A percentile compares a stretch with the other conserved stretches of the same genome.
Evolutionary conservation across 163 green algal species (phyloP).

Genomic region (Prototheca cutis): DNA sequence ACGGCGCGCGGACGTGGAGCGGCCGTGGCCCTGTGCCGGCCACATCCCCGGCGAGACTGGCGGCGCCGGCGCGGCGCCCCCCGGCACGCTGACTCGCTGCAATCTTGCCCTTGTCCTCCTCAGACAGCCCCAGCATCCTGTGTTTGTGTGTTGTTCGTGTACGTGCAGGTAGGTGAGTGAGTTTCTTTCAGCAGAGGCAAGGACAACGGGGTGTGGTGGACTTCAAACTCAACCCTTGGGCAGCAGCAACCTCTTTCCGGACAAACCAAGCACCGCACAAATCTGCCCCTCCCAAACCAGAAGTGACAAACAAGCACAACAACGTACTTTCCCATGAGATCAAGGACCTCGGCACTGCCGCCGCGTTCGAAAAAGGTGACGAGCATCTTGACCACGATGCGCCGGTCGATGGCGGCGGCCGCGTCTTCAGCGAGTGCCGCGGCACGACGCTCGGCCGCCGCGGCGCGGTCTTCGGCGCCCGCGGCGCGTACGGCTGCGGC

Average conservation of each 20-base stretch:
- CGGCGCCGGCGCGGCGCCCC: slow-evolving; percentile 5
- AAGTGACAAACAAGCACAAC: too few species aligned
- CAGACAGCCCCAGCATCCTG: slow-evolving; percentile 16
- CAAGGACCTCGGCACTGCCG: slow-evolving; percentile 41
- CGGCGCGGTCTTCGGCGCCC: neutral
- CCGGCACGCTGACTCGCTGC: slow-evolving; percentile 2
- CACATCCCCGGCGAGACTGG: slow-evolving; percentile 9
- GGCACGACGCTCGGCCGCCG: neutral
- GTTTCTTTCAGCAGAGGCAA: too few species aligned
- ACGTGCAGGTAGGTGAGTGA: too few species aligned
- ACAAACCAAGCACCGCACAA: too few species aligned
- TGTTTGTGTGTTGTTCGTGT: neutral
- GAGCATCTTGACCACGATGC: slow-evolving; percentile 74
- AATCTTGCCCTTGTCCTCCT: slow-evolving; percentile 11
- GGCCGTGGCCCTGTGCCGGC: neutral
- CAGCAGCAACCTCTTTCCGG: too few species aligned
- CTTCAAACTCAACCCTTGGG: too few species aligned
- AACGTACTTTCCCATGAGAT: slow-evolving; percentile 39
- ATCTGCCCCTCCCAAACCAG: too few species aligned
- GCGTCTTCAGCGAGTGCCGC: slow-evolving; percentile 36
- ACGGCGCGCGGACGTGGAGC: neutral
- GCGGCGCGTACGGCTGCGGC: neutral
- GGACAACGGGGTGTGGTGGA: too few species aligned
- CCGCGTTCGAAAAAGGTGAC: slow-evolving; percentile 61
- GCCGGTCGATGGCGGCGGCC: slow-evolving; percentile 47